phyloP scores from a whole-genome alignment of 2,329 filamentous ascomycete genomes.

The Xylaria sp. region DNA sequence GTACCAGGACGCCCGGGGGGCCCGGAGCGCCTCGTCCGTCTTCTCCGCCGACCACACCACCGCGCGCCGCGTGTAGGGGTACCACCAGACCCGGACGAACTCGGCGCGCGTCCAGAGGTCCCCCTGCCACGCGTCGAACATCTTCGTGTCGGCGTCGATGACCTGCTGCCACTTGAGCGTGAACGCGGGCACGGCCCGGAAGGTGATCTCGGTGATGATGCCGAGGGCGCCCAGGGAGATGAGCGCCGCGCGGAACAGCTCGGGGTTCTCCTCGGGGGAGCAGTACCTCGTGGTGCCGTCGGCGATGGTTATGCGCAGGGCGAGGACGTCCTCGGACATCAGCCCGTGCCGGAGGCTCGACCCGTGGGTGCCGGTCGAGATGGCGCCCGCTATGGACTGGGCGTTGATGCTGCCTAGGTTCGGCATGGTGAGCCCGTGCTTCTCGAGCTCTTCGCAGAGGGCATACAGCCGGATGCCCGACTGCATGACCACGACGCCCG shows the following conservation, averaged over 20 bases:
- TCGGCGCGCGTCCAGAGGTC: constrained; percentile 82
- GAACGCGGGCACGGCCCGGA: constrained; percentile 78
- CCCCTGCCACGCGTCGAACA: constrained; percentile 72
- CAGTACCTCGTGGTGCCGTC: constrained; percentile 76
- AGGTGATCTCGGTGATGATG: constrained; percentile 87
- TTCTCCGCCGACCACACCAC: constrained; percentile 90
- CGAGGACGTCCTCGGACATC: constrained; percentile 75
- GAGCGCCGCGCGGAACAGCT: constrained; percentile 86
- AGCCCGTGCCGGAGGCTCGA: constrained; percentile 83
- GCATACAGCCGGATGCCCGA: constrained; percentile 83
- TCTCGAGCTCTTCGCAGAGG: constrained; percentile 74
- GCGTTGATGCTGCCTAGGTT: constrained; percentile 94
- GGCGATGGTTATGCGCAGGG: constrained; percentile 78
- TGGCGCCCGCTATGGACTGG: constrained; percentile 90
- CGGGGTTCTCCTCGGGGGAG: constrained; percentile 66
- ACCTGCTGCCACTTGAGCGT: constrained; percentile 87
- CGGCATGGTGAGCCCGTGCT: constrained; percentile 79
- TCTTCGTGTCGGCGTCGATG: constrained; percentile 68
- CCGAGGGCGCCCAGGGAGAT: constrained; percentile 88
- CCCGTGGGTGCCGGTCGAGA: constrained; percentile 91
- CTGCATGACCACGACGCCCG: constrained; percentile 73
- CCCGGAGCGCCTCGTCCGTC: constrained; percentile 62
- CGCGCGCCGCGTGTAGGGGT: constrained; percentile 85
- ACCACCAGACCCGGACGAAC: constrained; percentile 96
- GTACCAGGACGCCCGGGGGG: constrained; percentile 74